Evolutionary conservation across 176 grass and related monocot genomes (phyloP).

Genomic region (Carex scoparia): DNA sequence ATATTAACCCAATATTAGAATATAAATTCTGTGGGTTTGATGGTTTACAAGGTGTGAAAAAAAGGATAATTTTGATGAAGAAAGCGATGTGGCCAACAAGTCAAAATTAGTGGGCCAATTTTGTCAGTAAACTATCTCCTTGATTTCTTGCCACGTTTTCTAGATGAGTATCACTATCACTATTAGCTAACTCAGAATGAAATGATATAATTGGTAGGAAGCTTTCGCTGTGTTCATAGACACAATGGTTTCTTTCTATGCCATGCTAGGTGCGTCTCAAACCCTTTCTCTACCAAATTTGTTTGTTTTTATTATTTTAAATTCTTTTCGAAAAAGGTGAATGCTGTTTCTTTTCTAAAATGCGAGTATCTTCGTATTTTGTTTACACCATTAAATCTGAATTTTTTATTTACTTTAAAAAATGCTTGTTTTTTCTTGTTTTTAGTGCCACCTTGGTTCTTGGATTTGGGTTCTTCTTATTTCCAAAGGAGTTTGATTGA

Average conservation of each 20-base stretch:
- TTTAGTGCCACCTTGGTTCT: constrained; percentile 19
- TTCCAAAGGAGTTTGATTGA: constrained; percentile 35
- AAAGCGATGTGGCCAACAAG: background rate
- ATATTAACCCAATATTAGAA: no score
- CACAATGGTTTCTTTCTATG: background rate
- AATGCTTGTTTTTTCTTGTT: background rate
- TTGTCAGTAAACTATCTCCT: background rate
- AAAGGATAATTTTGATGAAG: background rate
- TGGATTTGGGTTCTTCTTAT: constrained; percentile 33
- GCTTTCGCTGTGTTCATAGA: background rate
- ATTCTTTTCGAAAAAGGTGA: background rate
- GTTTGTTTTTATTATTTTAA: background rate
- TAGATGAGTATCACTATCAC: background rate
- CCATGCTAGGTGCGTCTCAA: background rate
- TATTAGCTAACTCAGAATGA: no score
- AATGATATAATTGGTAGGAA: background rate
- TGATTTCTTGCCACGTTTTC: background rate
- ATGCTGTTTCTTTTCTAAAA: background rate
- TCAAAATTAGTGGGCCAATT: background rate
- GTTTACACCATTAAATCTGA: background rate
- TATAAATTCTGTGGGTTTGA: no score
- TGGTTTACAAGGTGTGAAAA: background rate
- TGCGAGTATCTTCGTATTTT: background rate
- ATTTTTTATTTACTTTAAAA: background rate
- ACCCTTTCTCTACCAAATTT: background rate